Evolutionary conservation across 192 early-diverging fungal genomes (phyloP), one percentile per base, ranked within the genome.

Genomic region (Linnemannia schmuckeri): DNA sequence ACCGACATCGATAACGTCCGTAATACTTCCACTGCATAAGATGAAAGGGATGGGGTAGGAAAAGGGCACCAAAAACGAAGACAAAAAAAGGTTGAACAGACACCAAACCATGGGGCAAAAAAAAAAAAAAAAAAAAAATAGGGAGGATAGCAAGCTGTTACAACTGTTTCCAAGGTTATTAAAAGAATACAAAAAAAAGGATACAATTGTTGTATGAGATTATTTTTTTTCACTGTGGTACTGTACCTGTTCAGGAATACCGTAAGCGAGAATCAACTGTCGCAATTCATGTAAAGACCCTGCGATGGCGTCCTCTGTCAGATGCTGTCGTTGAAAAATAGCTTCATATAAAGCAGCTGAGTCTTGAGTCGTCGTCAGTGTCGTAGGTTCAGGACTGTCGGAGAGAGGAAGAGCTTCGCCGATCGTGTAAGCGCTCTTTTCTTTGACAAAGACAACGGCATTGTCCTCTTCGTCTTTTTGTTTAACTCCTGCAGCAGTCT

Each of bases 191-290:
- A 33, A 63, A 82, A 69, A 49, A 37, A 71, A 74, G 37, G 15
- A 70, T 77, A 77, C n/a, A 24, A 41, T 27, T 54, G 35, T 30
- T 24, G 18, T 72, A 44, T 74, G 10, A 68, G 15, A 9, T 77
- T 75, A 47, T 46, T 55, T 37, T 24, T 47, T 8, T n/a, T 55
- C 41, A 72, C 10, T 47, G n/a, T 41, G n/a, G 70, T 81, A 81
- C 73, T 72, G 47, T 78, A 86, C 82, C 80, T 91, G 84, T 6
- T 89, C 82, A 30, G 94, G 95, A 27, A 96, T 88, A 61, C 95
- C 94, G 52, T 94, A 90, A 41, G 88, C 82, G 7, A 95, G 81
- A 63, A 96, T 88, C 72, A 94, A 76, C 80, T 78, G 66, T 66
- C 95, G 79, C 55, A 96, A 77, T 40, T 88, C 90, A 30, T 89